Evolutionary conservation across 1,284 basidiomycete genomes (phyloP), one percentile per base, ranked within the genome.

Genomic region (Xerocomus minutiporus): DNA sequence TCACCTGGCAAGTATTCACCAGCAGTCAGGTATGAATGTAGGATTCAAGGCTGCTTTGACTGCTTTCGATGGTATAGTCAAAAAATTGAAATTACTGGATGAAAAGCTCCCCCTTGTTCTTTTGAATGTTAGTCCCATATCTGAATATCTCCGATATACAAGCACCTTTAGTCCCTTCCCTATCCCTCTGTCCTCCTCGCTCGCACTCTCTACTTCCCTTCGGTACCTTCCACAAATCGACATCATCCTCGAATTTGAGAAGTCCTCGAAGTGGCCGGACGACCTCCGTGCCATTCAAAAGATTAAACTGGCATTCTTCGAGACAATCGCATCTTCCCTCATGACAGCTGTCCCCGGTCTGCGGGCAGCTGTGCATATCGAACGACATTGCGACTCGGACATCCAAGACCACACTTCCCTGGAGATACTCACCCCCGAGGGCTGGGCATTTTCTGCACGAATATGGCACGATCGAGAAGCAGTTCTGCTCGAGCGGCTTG

Each of bases 261-360:
- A 86, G 55, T 96, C 93, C 0, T 86, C 88, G 0, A 82, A 83
- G 59, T 99, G 97, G 97, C 97, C 97, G 0, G 94, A 98, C 64
- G 94, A 99, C 62, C 78, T 99, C 1, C 79, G 78, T 15, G 93
- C 94, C 0, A 89, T 98, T 44, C 95, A 97, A 70, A 93, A 93
- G 61, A 90, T 95, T 73, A 99, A 99, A 71, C 77, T 97, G 2
- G 96, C 96, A 0, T 88, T 99, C 67, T 82, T 96, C 56, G 93
- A 94, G 64, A 80, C 82, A 28, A 76, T 92, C 3, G 89, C 87
- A 0, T 72, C 74, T 12, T 75, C 79, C 1, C 75, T 96, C 43
- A 81, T 84, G 77, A 65, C 69, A 8, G 65, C 75, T 2, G 67
- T 78, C 2, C 60, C 75, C 0, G 83, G 82, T 4, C 67, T 86